These are phyloP conservation scores for Syzygium oleosum DNA, from an alignment of 345 rosid genomes.

Conservation along the genomic window DNA sequence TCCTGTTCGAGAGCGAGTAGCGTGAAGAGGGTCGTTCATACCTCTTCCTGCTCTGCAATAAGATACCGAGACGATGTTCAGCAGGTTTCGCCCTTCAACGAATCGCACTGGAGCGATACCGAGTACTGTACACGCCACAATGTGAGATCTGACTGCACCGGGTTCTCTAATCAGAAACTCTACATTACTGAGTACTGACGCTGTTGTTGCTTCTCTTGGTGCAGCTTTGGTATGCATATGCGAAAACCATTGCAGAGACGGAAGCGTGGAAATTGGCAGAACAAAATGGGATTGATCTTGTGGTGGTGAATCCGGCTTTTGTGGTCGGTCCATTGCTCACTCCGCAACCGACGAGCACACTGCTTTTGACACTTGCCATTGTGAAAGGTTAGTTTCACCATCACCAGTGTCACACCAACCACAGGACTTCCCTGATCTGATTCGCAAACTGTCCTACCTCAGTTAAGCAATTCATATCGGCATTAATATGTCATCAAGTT, in stretches of 20 bases:
- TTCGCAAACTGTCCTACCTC: not conserved
- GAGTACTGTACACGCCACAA: constrained; percentile 61
- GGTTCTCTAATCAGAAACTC: not conserved
- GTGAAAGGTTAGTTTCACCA: constrained; percentile 38
- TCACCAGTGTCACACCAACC: not conserved
- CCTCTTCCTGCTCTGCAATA: constrained; percentile 76
- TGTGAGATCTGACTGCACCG: not conserved
- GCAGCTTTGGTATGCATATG: constrained; percentile 85
- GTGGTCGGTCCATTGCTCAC: constrained; percentile 76
- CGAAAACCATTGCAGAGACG: constrained; percentile 64
- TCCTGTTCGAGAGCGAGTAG: constrained; percentile 43
- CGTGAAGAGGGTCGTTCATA: constrained; percentile 62
- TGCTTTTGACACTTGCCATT: constrained; percentile 41
- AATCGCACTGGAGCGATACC: constrained; percentile 79
- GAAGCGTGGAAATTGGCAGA: constrained; percentile 76
- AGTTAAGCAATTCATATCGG: not conserved
- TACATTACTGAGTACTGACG: not conserved
- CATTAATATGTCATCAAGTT: not conserved
- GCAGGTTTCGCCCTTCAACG: constrained; percentile 53
- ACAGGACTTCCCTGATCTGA: not conserved
- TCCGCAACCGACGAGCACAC: constrained; percentile 73
- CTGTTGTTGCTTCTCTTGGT: not conserved
- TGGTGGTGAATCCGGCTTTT: constrained; percentile 78
- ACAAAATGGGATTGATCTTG: constrained; percentile 56
- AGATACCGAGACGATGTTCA: constrained; percentile 49